Evolutionary conservation across 2,329 filamentous ascomycete species (phyloP), one percentile per base, ranked within the genome.

Genomic region (Zasmidium citrigriseum): DNA sequence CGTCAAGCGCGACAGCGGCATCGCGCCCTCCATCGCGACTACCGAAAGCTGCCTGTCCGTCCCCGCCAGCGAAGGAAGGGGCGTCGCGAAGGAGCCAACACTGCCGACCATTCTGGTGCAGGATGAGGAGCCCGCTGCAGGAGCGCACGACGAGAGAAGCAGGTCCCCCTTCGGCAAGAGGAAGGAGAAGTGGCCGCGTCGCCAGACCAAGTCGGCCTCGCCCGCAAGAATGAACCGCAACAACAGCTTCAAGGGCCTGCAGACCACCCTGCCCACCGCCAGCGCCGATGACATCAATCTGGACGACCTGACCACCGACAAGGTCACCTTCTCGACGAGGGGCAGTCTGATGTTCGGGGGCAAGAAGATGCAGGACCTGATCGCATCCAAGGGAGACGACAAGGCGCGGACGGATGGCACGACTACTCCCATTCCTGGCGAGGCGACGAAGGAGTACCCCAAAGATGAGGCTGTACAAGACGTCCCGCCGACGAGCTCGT

Each of bases 261-360:
- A 29, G 34, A 46, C 51, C 61, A 67, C 25, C 64, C 85, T 2
- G 77, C 77, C 41, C 20, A 80, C 78, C 2, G 77, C 77, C 34
- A 77, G 75, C 55, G 77, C 85, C 48, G 82, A 82, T 57, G 65
- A 64, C 21, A 59, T 71, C 44, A 82, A 82, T 41, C 70, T 87
- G 24, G 78, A 78, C n/a, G 82, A 81, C 34, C 65, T 84, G 55
- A 72, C 73, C n/a, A 73, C 78, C 38, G 77, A 78, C 53, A 77
- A 80, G 44, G 72, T 88, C 61, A 78, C 81, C 47, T 87, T 87
- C 65, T 86, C 83, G 12, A 83, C 82, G 56, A 76, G 84, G 55
- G 85, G 85, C 52, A 87, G 84, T 72, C 77, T 87, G 71, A 71
- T 87, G 61, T 71, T 84, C 62, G 81, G 79, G 27, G 82, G 81